Evolutionary conservation across 2,329 filamentous ascomycete genomes (phyloP).

Genomic region (Trichoderma semiorbis): DNA sequence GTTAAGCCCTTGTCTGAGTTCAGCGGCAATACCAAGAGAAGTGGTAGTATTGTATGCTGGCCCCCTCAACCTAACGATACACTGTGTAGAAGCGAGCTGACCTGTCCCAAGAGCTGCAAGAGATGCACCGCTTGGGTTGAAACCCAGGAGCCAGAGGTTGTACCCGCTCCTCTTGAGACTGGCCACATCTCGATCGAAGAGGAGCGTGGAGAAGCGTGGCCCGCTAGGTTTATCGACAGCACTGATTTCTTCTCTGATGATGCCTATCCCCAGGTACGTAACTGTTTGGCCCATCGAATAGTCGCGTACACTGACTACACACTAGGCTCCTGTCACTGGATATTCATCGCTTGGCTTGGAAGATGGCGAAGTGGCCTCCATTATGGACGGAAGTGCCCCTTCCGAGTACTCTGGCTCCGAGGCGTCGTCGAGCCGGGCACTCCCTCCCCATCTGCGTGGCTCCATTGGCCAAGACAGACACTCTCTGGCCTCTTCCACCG

Average conservation of each 20-base stretch:
- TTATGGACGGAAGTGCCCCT: background rate
- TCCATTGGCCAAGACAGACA: background rate
- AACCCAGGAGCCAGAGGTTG: slow-evolving; percentile 34
- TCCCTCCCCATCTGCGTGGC: slow-evolving; percentile 3
- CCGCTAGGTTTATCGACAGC: slow-evolving; percentile 16
- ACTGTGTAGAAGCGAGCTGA: slow-evolving; percentile 10
- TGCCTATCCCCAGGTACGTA: slow-evolving; percentile 21
- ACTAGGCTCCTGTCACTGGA: slow-evolving; percentile 29
- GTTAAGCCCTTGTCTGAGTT: slow-evolving; percentile 30
- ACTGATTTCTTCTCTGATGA: slow-evolving; percentile 29
- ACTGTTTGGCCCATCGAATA: too few relatives aligned
- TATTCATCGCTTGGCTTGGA: slow-evolving; percentile 25
- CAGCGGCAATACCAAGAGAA: slow-evolving; percentile 28
- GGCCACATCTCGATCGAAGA: slow-evolving; percentile 35
- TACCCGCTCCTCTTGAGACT: slow-evolving; percentile 30
- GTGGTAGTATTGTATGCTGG: slow-evolving; percentile 31
- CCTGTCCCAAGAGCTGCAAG: slow-evolving; percentile 30
- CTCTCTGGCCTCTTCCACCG: background rate
- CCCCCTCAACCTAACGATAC: background rate
- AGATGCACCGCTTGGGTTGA: slow-evolving; percentile 36
- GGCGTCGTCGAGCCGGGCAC: background rate
- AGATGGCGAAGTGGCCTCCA: background rate
- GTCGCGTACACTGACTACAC: slow-evolving; percentile 11
- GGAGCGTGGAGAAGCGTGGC: slow-evolving; percentile 17
- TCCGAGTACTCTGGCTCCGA: background rate